Conservation (phyloP, 441 rosid species). For the Arabidopsis lyrata region DNA sequence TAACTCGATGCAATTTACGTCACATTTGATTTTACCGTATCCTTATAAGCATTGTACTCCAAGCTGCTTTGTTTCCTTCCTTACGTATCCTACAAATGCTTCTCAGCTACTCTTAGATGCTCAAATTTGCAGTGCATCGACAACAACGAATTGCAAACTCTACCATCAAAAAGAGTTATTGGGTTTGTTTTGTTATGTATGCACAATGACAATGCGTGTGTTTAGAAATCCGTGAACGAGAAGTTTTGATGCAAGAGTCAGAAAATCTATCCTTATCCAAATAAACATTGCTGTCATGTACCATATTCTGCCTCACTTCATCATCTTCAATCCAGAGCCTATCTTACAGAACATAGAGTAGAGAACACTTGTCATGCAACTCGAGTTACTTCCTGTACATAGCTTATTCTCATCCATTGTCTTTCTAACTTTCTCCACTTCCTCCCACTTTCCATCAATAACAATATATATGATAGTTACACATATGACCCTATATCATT, state of each 20-base stretch:
- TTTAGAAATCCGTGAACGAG: not conserved
- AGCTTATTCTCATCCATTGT: not conserved
- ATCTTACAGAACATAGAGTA: not conserved
- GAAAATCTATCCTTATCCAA: not conserved
- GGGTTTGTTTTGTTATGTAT: no score
- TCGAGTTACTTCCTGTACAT: not conserved
- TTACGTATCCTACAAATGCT: not conserved
- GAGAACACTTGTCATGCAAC: not conserved
- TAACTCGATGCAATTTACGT: constrained; percentile 44
- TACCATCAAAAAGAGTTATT: constrained; percentile 34
- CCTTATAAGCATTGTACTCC: constrained; percentile 46
- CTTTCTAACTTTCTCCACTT: constrained; percentile 1
- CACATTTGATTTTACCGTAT: constrained; percentile 49
- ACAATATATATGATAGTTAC: not conserved
- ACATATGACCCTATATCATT: constrained; percentile 41
- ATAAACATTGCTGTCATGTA: not conserved
- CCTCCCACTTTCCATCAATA: not conserved
- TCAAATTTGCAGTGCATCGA: constrained; percentile 47
- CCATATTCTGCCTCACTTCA: not conserved
- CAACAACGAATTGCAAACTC: constrained; percentile 52
- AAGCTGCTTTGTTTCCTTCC: constrained; percentile 38
- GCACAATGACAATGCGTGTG: not conserved
- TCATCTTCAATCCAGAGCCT: not conserved
- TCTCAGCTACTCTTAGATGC: no score
- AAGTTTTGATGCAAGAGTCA: not conserved